Evolutionary conservation across 306 rosid genomes (phyloP), one percentile per base, ranked within the genome.

Genomic region (Dryas drummondii): DNA sequence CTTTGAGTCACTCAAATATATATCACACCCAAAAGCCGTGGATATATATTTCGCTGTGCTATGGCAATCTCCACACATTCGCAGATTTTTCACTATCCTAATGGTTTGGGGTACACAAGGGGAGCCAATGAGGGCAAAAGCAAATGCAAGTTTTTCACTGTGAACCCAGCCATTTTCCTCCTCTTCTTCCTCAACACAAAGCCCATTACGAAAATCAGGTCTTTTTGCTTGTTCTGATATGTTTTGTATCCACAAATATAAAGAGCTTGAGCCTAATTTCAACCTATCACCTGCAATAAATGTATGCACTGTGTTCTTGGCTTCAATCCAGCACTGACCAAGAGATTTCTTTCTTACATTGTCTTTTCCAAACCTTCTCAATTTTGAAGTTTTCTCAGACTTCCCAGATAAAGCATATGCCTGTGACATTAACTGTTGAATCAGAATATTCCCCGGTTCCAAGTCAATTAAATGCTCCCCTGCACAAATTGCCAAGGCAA

Each of bases 251-350:
- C 93, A 88, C 74, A 81, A 82, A 61, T 75, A 76, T 49, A 87
- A 83, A 82, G 72, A 74, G 78, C 85, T 85, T 9, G 74, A 79
- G 68, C 76, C 46, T 46, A 82, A 78, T 77, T 82, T 56, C 12
- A 89, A 88, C 19, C 68, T 85, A 67, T 86, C 91, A 63, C 90
- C 91, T 10, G 84, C 73, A 67, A 84, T 82, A 87, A 90, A 90
- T 15, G 87, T 82, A 78, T 88, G 84, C 59, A 91, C 88, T 27
- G 37, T 71, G 79, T 86, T 88, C 55, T 81, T 73, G 53, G 72
- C 72, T 84, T 87, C 97, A 83, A 90, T 91, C 99, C 97, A 94
- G 79, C 94, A 88, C 66, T 84, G 84, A 50, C 93, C 97, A 65
- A 79, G 67, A 75, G 79, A 76, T 85, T 82, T 85, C 74, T 50